phyloP scores from a whole-genome alignment of 371 early-diverging fungal genomes.

The Mucor mucedo region DNA sequence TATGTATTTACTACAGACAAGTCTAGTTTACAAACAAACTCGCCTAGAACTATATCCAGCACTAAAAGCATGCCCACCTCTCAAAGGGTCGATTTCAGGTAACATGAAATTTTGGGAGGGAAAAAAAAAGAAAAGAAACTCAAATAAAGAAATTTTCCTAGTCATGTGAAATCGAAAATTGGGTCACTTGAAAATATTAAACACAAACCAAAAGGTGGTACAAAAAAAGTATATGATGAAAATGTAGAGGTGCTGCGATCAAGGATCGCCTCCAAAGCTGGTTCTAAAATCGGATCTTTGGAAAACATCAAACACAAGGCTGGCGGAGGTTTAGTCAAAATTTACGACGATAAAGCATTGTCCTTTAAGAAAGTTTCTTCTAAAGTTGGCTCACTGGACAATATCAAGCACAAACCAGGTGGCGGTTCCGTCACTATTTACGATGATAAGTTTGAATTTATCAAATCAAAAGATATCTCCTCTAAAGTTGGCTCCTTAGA shows the following conservation, averaged over 20 bases:
- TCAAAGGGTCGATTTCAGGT: conserved; percentile 12
- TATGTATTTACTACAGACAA: not conserved
- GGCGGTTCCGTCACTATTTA: conserved; percentile 20
- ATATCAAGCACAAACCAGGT: conserved; percentile 32
- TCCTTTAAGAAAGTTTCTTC: conserved; percentile 16
- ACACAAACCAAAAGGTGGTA: conserved; percentile 26
- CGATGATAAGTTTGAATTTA: conserved; percentile 18
- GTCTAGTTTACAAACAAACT: conserved; percentile 3
- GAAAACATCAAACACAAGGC: conserved; percentile 29
- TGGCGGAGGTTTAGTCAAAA: conserved; percentile 22
- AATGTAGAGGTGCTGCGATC: conserved; percentile 7
- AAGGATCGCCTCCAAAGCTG: conserved; percentile 7
- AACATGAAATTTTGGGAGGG: not conserved
- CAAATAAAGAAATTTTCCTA: not conserved
- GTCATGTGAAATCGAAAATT: conserved; percentile 29
- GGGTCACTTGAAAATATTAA: conserved; percentile 33
- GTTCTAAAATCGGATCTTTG: conserved; percentile 24
- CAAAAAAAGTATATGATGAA: conserved; percentile 24
- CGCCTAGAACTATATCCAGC: not conserved
- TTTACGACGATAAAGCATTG: conserved; percentile 25
- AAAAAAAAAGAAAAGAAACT: not conserved
- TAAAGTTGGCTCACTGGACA: conserved; percentile 27
- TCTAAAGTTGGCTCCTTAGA: conserved; percentile 28
- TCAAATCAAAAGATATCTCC: conserved; percentile 15
- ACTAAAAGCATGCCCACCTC: conserved; percentile 1